These are phyloP conservation scores for Phyllosticta paracitricarpa DNA, from an alignment of 2,329 filamentous ascomycete genomes.

Conservation along the genomic window DNA sequence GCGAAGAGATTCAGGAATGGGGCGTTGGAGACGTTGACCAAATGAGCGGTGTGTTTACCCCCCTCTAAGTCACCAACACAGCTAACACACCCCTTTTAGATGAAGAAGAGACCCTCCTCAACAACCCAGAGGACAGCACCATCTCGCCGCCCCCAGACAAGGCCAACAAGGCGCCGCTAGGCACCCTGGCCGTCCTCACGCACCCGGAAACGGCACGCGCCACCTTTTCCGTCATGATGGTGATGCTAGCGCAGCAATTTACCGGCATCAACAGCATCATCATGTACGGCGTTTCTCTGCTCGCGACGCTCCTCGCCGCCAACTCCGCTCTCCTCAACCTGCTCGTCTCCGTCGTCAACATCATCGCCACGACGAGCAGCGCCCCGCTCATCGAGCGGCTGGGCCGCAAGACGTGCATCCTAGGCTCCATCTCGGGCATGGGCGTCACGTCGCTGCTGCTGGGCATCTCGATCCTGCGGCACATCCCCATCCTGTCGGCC, in stretches of 20 bases:
- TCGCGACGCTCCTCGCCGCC: constrained; percentile 69
- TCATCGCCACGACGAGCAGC: constrained; percentile 69
- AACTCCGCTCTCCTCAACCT: constrained; percentile 80
- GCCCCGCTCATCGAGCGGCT: constrained; percentile 80
- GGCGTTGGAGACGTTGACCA: constrained; percentile 21
- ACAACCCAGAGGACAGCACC: constrained; percentile 21
- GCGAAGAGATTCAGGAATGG: constrained; percentile 56
- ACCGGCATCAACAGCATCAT: constrained; percentile 88
- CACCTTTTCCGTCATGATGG: constrained; percentile 78
- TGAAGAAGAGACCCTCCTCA: constrained; percentile 64
- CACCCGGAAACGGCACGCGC: constrained; percentile 67
- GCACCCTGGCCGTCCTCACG: constrained; percentile 47
- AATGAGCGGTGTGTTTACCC: constrained; percentile 18
- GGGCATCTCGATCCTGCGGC: constrained; percentile 67
- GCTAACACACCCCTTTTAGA: constrained; percentile 24
- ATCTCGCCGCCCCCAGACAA: constrained; percentile 17
- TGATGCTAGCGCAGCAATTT: constrained; percentile 89
- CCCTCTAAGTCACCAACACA: neutral
- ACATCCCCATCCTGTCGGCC: constrained; percentile 66
- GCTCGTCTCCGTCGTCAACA: constrained; percentile 75
- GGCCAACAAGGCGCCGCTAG: constrained; percentile 26
- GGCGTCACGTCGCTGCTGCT: constrained; percentile 66
- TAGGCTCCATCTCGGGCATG: constrained; percentile 77
- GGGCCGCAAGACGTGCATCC: constrained; percentile 75
- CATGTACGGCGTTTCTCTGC: constrained; percentile 93